Conservation (phyloP, 73 alveolate genomes). For the Tetrahymena elliotti region DNA sequence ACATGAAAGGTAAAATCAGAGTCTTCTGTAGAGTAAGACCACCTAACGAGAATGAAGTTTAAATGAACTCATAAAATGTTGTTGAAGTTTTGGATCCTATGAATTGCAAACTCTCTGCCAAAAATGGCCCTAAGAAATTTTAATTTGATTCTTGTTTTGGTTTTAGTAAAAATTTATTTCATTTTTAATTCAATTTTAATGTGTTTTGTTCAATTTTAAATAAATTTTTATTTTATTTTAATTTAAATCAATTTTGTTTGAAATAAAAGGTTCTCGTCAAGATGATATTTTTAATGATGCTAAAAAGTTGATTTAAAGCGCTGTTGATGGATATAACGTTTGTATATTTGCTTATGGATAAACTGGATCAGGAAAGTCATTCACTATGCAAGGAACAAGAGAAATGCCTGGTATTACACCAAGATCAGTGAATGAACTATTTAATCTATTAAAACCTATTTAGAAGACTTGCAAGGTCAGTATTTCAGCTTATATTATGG, state of each 20-base stretch:
- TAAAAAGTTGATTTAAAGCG: slow-evolving; percentile 34
- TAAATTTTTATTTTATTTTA: too few relatives aligned
- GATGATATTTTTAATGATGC: slow-evolving; percentile 20
- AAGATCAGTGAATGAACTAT: slow-evolving; percentile 75
- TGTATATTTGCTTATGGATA: slow-evolving; percentile 98
- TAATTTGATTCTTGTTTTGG: slow-evolving; percentile 24
- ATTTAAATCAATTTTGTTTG: neutral
- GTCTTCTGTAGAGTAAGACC: slow-evolving; percentile 93
- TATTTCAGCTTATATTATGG: neutral
- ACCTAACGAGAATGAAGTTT: slow-evolving; percentile 47
- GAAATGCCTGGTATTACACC: slow-evolving; percentile 93
- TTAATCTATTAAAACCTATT: neutral
- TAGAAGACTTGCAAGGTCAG: neutral
- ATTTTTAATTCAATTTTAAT: neutral
- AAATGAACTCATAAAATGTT: neutral
- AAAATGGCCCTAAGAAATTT: slow-evolving; percentile 1
- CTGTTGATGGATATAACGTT: slow-evolving; percentile 97
- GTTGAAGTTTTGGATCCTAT: slow-evolving; percentile 45
- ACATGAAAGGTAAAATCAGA: slow-evolving; percentile 86
- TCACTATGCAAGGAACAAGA: slow-evolving; percentile 91
- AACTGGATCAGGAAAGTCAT: slow-evolving; percentile 98
- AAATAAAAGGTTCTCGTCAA: neutral
- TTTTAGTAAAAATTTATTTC: neutral
- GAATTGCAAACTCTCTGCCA: slow-evolving; percentile 25
- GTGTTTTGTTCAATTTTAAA: too few relatives aligned